A percentile compares a stretch with the other conserved stretches of the same genome.
Evolutionary conservation across 305 asterid species (phyloP).

Genomic region (Fraxinus platypoda): DNA sequence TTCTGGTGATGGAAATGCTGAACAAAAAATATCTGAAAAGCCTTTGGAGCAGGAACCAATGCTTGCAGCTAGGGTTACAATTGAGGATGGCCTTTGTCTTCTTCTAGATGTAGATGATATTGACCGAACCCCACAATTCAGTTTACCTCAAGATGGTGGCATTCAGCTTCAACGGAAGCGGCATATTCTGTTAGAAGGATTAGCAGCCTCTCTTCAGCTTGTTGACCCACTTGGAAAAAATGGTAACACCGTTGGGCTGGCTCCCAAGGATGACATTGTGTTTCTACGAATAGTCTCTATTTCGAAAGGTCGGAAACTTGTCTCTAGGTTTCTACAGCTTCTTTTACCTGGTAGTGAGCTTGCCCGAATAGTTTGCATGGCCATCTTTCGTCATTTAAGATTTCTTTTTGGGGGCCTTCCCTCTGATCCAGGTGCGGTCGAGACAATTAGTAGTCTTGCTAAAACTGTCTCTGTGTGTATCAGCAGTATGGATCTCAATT

Average conservation of each 20-base stretch:
- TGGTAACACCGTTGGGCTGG: conserved; percentile 52
- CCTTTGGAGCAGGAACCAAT: conserved; percentile 91
- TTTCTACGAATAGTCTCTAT: conserved; percentile 77
- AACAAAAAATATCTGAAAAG: conserved; percentile 61
- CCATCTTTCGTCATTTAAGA: conserved; percentile 78
- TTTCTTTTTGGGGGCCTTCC: conserved; percentile 79
- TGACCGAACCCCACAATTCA: conserved; percentile 70
- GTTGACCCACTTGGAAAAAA: conserved; percentile 84
- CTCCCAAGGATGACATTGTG: conserved; percentile 81
- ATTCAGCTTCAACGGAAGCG: conserved; percentile 70
- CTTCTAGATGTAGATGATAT: conserved; percentile 92
- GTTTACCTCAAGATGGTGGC: conserved; percentile 74
- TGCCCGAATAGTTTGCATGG: conserved; percentile 92
- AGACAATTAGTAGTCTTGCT: conserved; percentile 58
- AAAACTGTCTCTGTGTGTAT: conserved; percentile 54
- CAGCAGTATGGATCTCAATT: conserved; percentile 81
- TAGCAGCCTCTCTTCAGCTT: conserved; percentile 91
- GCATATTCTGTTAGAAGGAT: conserved; percentile 81
- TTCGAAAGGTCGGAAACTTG: conserved; percentile 84
- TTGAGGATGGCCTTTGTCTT: conserved; percentile 78
- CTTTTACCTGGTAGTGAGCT: conserved; percentile 82
- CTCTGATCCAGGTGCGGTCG: conserved; percentile 56
- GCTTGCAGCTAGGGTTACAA: conserved; percentile 88
- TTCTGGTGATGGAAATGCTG: conserved; percentile 59
- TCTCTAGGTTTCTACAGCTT: conserved; percentile 76